Base-by-base conservation (phyloP, 1,284 basidiomycete species). In the Ceratobasidium sp. region DNA sequence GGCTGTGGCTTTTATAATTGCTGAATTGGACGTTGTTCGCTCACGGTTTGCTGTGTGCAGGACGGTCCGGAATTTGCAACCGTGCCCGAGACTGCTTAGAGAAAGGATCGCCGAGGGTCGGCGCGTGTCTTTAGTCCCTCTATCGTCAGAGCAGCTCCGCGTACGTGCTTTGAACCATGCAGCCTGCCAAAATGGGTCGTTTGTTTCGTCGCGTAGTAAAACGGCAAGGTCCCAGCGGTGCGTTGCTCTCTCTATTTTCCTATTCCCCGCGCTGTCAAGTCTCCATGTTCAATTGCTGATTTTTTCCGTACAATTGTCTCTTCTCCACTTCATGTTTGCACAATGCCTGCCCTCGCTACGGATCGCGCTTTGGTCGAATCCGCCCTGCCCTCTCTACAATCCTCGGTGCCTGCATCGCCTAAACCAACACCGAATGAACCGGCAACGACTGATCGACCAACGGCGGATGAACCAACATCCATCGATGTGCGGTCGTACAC, bases 141-240 rank as follows among this genome's bases (percentile, higher is more conserved):
- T 27, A 13, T 22, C 7, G 35, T 56, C 54, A 38, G 54, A n/a
- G 54, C 35, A 56, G n/a, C 20, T 34, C 25, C 54, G 47, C 58
- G 49, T 31, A 20, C 29, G 34, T 27, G 31, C 27, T 49, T 31
- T 34, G 45, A 47, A n/a, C 43, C 42, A 42, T 49, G 57, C 57
- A 60, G 57, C 57, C 38, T 64, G 58, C 47, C 47, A 64, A 7
- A 50, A 64, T 64, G 58, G 58, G 17, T n/a, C 34, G 8, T 7
- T 17, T 13, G 7, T 49, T 40, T 29, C 27, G 3, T 5, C 57
- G 32, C 29, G 34, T 40, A 1, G 58, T n/a, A 35, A 64, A 64
- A 32, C 43, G 32, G 45, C 58, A 64, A 45, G 45, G 22, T 3
- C 27, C 58, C 31, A 64, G 58, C 58, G 58, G 58, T 64, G 43